Conservation (phyloP, 2,329 filamentous ascomycete genomes). For the Aspergillus neotritici region DNA sequence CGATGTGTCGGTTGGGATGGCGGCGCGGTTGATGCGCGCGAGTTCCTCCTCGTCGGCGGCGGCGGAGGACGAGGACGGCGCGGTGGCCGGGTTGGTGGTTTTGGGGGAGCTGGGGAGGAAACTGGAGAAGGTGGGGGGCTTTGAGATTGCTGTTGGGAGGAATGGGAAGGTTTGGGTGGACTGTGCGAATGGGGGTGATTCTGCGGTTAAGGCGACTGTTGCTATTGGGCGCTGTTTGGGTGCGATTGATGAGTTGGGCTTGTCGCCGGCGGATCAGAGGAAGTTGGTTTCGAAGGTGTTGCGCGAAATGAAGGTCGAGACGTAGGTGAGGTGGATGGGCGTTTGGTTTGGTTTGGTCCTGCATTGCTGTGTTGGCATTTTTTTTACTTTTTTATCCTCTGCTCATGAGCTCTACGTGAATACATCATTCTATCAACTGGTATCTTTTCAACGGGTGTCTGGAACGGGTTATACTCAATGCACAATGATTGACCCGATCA, state of each 20-base stretch:
- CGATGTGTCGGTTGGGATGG: conserved; percentile 70
- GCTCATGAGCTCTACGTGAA: neutral
- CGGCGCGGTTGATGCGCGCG: conserved; percentile 61
- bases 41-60: conserved; percentile 32
- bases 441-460: no score
- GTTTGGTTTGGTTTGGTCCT: neutral
- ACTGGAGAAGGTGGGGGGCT: conserved; percentile 55
- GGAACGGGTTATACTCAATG: no score
- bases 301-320: conserved; percentile 36
- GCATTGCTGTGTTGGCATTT: conserved; percentile 1
- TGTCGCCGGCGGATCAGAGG: conserved; percentile 41
- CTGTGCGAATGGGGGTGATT: conserved; percentile 55
- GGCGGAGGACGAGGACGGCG: conserved; percentile 30
- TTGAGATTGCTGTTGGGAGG: conserved; percentile 87
- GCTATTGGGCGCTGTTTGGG: conserved; percentile 72
- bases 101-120: conserved; percentile 78
- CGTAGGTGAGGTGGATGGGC: conserved; percentile 12
- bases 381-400: conserved; percentile 1
- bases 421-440: no score
- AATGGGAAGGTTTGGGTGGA: conserved; percentile 93
- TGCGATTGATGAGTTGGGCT: conserved; percentile 63
- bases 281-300: conserved; percentile 42
- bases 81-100: conserved; percentile 61
- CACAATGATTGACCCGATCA: no score
- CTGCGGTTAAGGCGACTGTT: conserved; percentile 60